These are phyloP conservation scores for Ceratobasidium sp. DNA, from an alignment of 1,284 basidiomycete species.

Conservation along the genomic window DNA sequence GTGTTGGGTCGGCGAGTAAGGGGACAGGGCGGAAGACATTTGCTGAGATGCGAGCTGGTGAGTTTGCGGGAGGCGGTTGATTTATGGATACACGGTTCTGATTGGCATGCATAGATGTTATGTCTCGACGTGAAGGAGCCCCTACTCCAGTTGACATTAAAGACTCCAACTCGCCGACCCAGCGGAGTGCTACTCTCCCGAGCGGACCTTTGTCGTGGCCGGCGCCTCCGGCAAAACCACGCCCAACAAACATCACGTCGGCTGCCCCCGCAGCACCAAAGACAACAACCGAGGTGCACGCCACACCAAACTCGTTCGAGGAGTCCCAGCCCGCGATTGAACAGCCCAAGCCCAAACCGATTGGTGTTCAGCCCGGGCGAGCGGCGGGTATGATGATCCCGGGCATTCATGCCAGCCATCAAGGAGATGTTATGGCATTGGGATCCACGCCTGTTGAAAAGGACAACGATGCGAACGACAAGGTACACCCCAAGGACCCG, in stretches of 20 bases:
- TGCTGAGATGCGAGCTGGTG: slow-evolving; percentile 47
- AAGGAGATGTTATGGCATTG: slow-evolving; percentile 50
- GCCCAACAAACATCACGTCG: slow-evolving; percentile 29
- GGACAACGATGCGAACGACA: background rate
- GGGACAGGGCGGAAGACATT: slow-evolving; percentile 46
- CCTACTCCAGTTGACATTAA: background rate
- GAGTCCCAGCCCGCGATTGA: slow-evolving; percentile 10
- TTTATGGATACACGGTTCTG: background rate
- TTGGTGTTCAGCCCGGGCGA: slow-evolving; percentile 47
- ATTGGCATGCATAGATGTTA: slow-evolving; percentile 18
- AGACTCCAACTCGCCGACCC: slow-evolving; percentile 8
- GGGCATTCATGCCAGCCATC: slow-evolving; percentile 50
- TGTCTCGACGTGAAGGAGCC: slow-evolving; percentile 44
- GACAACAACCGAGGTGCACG: slow-evolving; percentile 46
- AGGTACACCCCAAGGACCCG: background rate
- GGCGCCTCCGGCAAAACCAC: slow-evolving; percentile 12
- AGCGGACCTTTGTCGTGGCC: slow-evolving; percentile 5
- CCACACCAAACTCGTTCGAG: slow-evolving; percentile 9
- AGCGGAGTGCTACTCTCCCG: slow-evolving; percentile 14
- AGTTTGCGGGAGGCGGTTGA: background rate
- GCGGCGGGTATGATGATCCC: slow-evolving; percentile 51
- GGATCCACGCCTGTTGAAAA: slow-evolving; percentile 30
- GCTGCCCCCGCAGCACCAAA: slow-evolving; percentile 41
- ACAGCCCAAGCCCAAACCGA: slow-evolving; percentile 42
- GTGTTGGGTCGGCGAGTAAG: slow-evolving; percentile 14